Base-by-base conservation (phyloP, 2,329 filamentous ascomycete species). In the Cordyceps tenuipes region DNA sequence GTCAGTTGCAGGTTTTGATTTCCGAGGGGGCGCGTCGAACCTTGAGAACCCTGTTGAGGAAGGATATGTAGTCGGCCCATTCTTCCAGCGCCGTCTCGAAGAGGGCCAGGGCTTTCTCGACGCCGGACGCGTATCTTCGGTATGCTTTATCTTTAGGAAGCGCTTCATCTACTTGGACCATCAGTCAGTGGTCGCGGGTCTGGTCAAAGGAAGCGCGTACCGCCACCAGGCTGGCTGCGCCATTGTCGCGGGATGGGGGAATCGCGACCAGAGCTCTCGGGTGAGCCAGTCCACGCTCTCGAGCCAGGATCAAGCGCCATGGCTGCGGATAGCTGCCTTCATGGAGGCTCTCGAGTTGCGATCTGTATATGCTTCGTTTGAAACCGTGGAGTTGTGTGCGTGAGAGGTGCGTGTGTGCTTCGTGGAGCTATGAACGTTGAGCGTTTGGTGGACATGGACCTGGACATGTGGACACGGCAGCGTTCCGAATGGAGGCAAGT, bases 31-130 rank as follows among this genome's bases (percentile, higher is more conserved):
- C 15, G 13, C 19, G 43, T 55, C 72, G 66, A 72, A 92, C 90
- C 84, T 97, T 97, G 63, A 96, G 79, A 53, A 99, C 80, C 63
- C 91, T 86, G 70, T 90, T 95, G 60, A 99, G 77, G 72, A 97
- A 99, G 19, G 93, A 96, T 69, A 99, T 99, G 71, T 99, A 99
- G 76, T 99, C 94, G 53, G 95, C 94, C 94, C 94, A 99, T 84
- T 99, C 94, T 75, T 97, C 91, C 66, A 97, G 80, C 34, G 91
- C 86, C 17, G 90, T 92, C 71, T 99, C 94, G 77, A 97, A 99
- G 39, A 96, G 81, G 50, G 89, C 84, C 63, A 99, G 81, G 39
- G 91, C 89, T 72, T 91, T 85, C 69, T 97, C 93, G 65, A 99
- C 87, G 61, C 86, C 89, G 53, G 87, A 84, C 49, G 91, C 91